Conservation (phyloP, 1,284 basidiomycete species). For the Xerocomus minutiporus region DNA sequence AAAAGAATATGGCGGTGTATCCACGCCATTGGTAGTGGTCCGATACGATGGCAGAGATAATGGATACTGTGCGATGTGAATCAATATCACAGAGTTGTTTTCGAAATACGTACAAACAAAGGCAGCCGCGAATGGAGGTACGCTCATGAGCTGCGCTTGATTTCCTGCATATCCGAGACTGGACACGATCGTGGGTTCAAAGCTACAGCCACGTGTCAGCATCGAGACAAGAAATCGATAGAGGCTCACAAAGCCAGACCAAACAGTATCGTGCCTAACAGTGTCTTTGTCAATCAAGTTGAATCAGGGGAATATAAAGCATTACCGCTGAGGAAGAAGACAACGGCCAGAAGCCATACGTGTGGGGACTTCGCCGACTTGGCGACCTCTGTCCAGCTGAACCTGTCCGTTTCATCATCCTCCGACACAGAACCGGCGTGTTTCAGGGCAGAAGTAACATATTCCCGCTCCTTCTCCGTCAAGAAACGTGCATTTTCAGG, state of each 20-base stretch:
- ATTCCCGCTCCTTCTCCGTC: constrained; percentile 39
- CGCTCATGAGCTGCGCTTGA: constrained; percentile 47
- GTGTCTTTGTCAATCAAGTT: constrained; percentile 10
- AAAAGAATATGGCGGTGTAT: constrained; percentile 34
- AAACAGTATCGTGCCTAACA: constrained; percentile 37
- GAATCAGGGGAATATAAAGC: neutral
- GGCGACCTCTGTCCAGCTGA: constrained; percentile 37
- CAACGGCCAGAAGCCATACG: constrained; percentile 23
- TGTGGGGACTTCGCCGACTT: constrained; percentile 37
- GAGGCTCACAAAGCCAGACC: constrained; percentile 35
- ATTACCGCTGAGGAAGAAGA: constrained; percentile 30
- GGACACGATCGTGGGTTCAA: constrained; percentile 50
- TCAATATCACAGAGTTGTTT: neutral
- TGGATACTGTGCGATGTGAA: neutral
- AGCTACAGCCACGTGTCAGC: constrained; percentile 34
- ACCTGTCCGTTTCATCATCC: constrained; percentile 32
- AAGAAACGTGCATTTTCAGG: constrained; percentile 44
- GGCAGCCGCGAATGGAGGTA: constrained; percentile 43
- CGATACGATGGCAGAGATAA: constrained; percentile 26
- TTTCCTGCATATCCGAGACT: constrained; percentile 42
- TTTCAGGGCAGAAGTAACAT: constrained; percentile 31
- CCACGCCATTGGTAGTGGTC: constrained; percentile 46
- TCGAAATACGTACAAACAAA: constrained; percentile 35
- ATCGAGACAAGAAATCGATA: neutral
- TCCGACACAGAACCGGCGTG: constrained; percentile 32